Evolutionary conservation across 83 land plant genomes (phyloP).

Genomic region (Larix sibirica): DNA sequence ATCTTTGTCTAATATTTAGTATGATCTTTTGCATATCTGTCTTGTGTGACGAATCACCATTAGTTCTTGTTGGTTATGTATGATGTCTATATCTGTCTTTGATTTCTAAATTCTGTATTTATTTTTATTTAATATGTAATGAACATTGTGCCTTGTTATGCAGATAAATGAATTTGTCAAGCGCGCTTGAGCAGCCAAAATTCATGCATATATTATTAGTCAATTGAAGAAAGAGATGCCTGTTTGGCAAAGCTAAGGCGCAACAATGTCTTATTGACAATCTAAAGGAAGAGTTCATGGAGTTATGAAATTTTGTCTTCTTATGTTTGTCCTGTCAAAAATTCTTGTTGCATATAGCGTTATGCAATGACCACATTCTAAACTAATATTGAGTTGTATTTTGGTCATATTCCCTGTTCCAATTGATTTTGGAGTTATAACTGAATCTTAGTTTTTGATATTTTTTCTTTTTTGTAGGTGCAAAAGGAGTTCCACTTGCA

Average conservation of each 20-base stretch:
- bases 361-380: no score
- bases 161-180: constrained; percentile 57
- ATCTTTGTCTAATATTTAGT: no score
- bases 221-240: constrained; percentile 55
- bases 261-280: constrained; percentile 40
- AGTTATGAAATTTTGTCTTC: no score
- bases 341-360: constrained; percentile 1
- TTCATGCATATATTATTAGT: constrained; percentile 42
- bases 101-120: background rate
- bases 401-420: no score
- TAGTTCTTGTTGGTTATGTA: background rate
- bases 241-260: constrained; percentile 44
- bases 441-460: constrained; percentile 9
- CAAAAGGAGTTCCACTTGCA: constrained; percentile 85
- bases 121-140: background rate
- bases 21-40: no score
- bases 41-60: no score
- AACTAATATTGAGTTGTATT: no score
- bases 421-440: no score
- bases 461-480: constrained; percentile 44
- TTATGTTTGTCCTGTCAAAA: constrained; percentile 14
- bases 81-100: background rate
- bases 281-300: background rate
- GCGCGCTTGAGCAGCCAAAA: constrained; percentile 46
- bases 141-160: background rate